phyloP scores from a whole-genome alignment of 139 green algal species.

The Chlamydomonas incerta region DNA sequence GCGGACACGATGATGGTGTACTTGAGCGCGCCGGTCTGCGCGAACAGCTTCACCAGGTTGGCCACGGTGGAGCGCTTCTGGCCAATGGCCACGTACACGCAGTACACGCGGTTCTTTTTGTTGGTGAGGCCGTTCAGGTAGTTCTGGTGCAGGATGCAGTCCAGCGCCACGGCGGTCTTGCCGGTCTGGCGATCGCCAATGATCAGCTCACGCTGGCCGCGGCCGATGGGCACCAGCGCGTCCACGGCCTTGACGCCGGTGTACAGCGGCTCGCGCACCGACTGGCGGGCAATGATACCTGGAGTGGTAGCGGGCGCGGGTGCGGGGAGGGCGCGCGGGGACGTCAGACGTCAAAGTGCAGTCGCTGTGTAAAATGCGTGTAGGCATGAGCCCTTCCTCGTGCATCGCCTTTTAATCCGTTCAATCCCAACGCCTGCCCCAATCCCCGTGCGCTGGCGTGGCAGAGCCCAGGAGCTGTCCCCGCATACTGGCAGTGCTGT shows the following conservation, averaged over 20 bases:
- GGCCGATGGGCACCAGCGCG: conserved; percentile 88
- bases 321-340: background rate
- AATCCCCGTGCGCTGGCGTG: no score
- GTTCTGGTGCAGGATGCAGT: conserved; percentile 87
- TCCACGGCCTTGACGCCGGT: conserved; percentile 87
- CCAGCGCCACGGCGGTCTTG: conserved; percentile 92
- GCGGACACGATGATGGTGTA: conserved; percentile 90
- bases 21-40: conserved; percentile 71
- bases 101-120: conserved; percentile 84
- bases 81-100: conserved; percentile 91
- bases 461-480: no score
- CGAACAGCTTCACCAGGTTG: conserved; percentile 84
- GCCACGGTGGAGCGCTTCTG: conserved; percentile 92
- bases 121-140: conserved; percentile 46
- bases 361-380: no score
- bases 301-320: background rate
- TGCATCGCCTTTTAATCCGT: no score
- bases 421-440: no score
- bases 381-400: no score
- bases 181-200: conserved; percentile 94
- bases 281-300: conserved; percentile 77
- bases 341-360: no score
- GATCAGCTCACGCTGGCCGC: conserved; percentile 92
- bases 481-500: no score
- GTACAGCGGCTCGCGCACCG: conserved; percentile 72